Evolutionary conservation across 108 stramenopile species (phyloP).

Genomic region (Cyclotella sp.): DNA sequence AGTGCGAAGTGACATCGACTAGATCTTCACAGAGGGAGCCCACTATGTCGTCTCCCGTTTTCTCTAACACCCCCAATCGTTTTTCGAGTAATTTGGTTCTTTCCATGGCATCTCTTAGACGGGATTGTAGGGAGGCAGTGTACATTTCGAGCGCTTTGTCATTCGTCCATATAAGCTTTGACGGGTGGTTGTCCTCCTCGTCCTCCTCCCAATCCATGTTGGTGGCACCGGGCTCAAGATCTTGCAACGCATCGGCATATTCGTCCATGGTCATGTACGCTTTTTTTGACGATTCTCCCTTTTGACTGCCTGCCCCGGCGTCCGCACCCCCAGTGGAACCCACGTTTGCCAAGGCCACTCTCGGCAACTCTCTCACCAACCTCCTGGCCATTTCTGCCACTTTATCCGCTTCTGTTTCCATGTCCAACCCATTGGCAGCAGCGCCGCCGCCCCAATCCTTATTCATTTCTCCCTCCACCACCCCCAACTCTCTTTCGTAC

Average conservation of each 20-base stretch:
- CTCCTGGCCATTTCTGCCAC: conserved; percentile 28
- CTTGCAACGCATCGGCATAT: conserved; percentile 27
- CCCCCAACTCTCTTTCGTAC: conserved; percentile 42
- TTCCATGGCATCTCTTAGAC: conserved; percentile 43
- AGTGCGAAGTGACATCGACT: conserved; percentile 45
- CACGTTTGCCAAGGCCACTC: not conserved
- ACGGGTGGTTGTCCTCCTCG: conserved; percentile 19
- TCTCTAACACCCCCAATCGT: conserved; percentile 45
- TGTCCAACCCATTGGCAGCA: not conserved
- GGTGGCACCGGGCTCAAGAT: not conserved
- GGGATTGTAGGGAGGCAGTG: conserved; percentile 32
- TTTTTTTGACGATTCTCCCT: not conserved
- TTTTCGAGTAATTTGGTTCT: conserved; percentile 46
- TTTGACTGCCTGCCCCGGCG: conserved; percentile 39
- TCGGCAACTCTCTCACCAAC: conserved; percentile 41
- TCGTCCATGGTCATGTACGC: conserved; percentile 39
- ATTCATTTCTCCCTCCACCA: conserved; percentile 52
- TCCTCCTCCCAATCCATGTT: conserved; percentile 2
- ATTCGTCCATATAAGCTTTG: conserved; percentile 33
- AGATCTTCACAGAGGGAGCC: conserved; percentile 54
- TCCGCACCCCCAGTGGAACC: conserved; percentile 15
- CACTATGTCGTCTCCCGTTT: conserved; percentile 56
- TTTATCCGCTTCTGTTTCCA: conserved; percentile 14
- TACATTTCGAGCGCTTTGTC: conserved; percentile 32
- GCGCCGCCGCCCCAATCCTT: conserved; percentile 34